Evolutionary conservation across 805 yeast species (phyloP).

Genomic region (Sugiyamaella qingdaonensis): DNA sequence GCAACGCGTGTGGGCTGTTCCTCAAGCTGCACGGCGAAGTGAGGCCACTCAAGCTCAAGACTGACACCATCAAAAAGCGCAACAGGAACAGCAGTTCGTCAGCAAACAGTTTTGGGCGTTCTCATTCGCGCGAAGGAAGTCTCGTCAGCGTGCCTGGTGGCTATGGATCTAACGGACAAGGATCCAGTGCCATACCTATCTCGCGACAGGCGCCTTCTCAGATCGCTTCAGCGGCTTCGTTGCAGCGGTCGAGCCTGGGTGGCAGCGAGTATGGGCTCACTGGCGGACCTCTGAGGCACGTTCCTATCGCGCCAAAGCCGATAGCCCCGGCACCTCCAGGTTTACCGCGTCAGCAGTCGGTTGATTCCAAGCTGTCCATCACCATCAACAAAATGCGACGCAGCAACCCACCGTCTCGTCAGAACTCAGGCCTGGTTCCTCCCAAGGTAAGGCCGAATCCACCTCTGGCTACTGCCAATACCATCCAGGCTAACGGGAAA

Average conservation of each 20-base stretch:
- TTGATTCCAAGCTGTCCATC: not conserved
- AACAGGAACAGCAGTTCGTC: conserved; percentile 47
- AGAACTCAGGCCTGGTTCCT: conserved; percentile 7
- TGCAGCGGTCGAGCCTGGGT: conserved; percentile 2
- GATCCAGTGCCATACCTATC: conserved; percentile 6
- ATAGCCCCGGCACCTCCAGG: conserved; percentile 24
- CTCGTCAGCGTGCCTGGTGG: not conserved
- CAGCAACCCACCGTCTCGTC: conserved; percentile 9
- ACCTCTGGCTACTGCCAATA: no score
- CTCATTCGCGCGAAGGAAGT: conserved; percentile 13
- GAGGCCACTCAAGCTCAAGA: conserved; percentile 86
- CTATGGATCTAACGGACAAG: not conserved
- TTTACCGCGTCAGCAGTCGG: not conserved
- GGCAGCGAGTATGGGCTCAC: not conserved
- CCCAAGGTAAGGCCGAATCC: not conserved
- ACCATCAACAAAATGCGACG: not conserved
- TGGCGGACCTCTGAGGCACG: conserved; percentile 4
- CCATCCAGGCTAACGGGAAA: no score
- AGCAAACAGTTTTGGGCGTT: not conserved
- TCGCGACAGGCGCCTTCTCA: conserved; percentile 1
- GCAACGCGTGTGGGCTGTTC: conserved; percentile 96
- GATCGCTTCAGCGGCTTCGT: conserved; percentile 3
- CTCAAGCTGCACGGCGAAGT: conserved; percentile 92
- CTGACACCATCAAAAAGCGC: conserved; percentile 91
- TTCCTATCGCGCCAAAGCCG: conserved; percentile 26